Base-by-base conservation (phyloP, 23 red algal species). In the Gracilaria gracilis region DNA sequence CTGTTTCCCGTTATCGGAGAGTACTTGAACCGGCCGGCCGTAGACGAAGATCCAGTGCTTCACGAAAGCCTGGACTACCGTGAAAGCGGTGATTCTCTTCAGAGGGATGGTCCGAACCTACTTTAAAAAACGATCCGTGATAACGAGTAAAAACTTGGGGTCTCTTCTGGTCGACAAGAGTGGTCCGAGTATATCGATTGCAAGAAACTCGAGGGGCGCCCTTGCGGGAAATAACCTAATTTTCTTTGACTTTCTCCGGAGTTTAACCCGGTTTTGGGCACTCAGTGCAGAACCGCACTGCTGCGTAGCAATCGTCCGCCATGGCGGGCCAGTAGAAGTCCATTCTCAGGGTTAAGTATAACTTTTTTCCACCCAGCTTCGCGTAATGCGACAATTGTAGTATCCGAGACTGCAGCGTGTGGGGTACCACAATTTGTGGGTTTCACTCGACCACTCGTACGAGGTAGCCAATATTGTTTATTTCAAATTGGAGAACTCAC, bases 271-370 rank as follows among this genome's bases (percentile, higher is more conserved):
- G 16, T 64, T 64, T 64, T 15, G 58, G 4, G 58, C 58, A 64
- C 27, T 64, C 58, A 15, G 58, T 64, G 27, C 58, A 64, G 27
- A 64, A 64, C 58, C 58, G 58, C 58, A 64, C 58, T 17, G 58
- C 16, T 9, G 21, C 58, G 58, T 64, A 29, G 15, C 58, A 64
- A 64, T 64, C 42, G 11, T 7, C 42, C 42, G 42, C 42, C 42
- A 46, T 46, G 42, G 42, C 42, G 42, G 42, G 42, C 42, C 42
- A 46, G 42, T 46, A 46, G 42, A 46, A 46, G 42, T 46, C 42
- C 11, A 7, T 46, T 11, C 58, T 29, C 15, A 64, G 15, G 15
- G 58, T 64, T 4, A 64, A 15, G 58, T 64, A 64, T 6, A 64
- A 17, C 6, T 64, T 64, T 17, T 9, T 29, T 29, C 58, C 27